Percentiles rank a stretch among this genome's conserved stretches.
phyloP scores from a whole-genome alignment of 2,329 filamentous ascomycete species.

The Rasamsonia emersonii region DNA sequence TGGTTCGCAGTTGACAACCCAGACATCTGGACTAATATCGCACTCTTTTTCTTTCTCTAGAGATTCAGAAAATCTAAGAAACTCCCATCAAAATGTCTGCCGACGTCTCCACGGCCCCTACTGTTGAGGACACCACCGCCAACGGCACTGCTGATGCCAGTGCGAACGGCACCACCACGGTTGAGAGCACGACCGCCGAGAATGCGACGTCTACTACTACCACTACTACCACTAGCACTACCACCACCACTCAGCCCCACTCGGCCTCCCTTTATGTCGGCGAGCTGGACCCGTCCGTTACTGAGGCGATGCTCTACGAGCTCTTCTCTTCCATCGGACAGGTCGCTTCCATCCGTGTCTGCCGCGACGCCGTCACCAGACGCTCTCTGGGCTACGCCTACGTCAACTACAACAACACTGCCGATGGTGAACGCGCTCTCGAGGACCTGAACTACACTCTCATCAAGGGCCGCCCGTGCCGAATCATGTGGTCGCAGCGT shows the following conservation, averaged over 20 bases:
- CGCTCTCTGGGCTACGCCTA: slow-evolving; percentile 98
- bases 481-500: slow-evolving; percentile 99
- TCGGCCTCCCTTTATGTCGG: slow-evolving; percentile 98
- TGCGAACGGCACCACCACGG: slow-evolving; percentile 45
- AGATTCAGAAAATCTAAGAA: slow-evolving; percentile 53
- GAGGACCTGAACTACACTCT: slow-evolving; percentile 99
- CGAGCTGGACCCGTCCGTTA: slow-evolving; percentile 95
- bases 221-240: slow-evolving; percentile 47
- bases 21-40: too few species aligned
- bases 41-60: background rate
- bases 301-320: slow-evolving; percentile 99
- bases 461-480: slow-evolving; percentile 97
- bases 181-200: slow-evolving; percentile 32
- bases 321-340: slow-evolving; percentile 99
- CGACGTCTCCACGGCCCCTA: slow-evolving; percentile 66
- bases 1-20: too few species aligned
- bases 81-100: slow-evolving; percentile 64
- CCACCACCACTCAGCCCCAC: slow-evolving; percentile 72
- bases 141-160: slow-evolving; percentile 9
- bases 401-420: slow-evolving; percentile 98
- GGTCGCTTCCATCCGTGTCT: slow-evolving; percentile 98
- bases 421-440: slow-evolving; percentile 93
- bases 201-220: slow-evolving; percentile 41
- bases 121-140: slow-evolving; percentile 47
- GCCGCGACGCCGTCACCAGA: slow-evolving; percentile 96